Base-by-base conservation (phyloP, 768 basidiomycete genomes). In the Pilatotrama ljubarskyi region DNA sequence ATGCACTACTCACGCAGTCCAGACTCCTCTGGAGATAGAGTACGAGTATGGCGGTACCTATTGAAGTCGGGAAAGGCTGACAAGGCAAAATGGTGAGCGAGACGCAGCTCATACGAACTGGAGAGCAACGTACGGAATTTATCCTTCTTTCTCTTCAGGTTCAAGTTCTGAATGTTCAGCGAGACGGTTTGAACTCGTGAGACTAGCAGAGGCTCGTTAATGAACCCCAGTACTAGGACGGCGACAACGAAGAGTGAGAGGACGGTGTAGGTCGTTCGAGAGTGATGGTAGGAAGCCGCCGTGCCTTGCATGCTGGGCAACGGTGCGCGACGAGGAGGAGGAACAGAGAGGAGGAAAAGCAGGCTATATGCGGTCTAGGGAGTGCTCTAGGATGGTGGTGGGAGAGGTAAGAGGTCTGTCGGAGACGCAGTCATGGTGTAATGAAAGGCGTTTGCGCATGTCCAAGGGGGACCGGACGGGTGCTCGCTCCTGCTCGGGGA, bases 31-130 rank as follows among this genome's bases (percentile, higher is more conserved):
- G 65, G 59, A 9, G 78, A 69, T 11, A 91, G 70, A 0, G 76
- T 83, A 15, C 72, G 67, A 0, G 81, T 59, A 5, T 70, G 65
- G 7, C 67, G 71, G 64, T 85, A 87, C 37, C 72, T 74, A 54
- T 82, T 76, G 61, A 90, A 85, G 68, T 88, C 84, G 5, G 86
- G 84, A 59, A 77, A 68, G 7, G 72, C 80, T 82, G 52, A 5
- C 22, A 8, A n/a, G 5, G 15, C 22, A 40, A 17, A 20, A 35
- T 42, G 48, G 25, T 63, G 32, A 2, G 37, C 58, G 61, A 26
- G 10, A 25, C 14, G 29, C 29, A 10, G 10, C 29, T 10, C 29
- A 5, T 10, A 32, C 5, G 5, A 4, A 32, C 22, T 25, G 42
- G 26, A 41, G 29, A 51, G 9, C 5, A 38, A 36, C 47, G 32